Conservation (phyloP, 1,284 basidiomycete species). For the Malassezia nana region DNA sequence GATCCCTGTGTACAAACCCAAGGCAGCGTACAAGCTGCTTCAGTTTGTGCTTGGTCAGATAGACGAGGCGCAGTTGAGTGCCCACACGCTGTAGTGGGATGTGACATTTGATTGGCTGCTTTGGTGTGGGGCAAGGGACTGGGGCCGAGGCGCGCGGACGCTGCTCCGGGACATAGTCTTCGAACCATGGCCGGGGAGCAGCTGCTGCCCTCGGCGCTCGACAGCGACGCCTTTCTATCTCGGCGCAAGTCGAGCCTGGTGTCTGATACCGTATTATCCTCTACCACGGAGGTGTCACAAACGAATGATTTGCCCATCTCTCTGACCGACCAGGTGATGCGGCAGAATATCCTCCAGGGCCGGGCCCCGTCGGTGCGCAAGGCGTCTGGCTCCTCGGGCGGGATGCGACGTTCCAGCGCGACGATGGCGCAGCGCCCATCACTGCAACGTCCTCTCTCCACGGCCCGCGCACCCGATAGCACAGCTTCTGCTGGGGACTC, state of each 20-base stretch:
- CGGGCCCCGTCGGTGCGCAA: background rate
- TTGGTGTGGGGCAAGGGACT: background rate
- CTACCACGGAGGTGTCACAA: too few relatives aligned
- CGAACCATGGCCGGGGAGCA: background rate
- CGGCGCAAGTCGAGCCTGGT: background rate
- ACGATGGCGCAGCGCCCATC: background rate
- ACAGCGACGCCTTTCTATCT: background rate
- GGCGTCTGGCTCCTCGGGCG: background rate
- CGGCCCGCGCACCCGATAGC: too few relatives aligned
- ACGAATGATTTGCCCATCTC: background rate
- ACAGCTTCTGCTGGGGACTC: too few relatives aligned
- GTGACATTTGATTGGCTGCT: background rate
- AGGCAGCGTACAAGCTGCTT: constrained; percentile 25
- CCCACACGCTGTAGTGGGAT: too few relatives aligned
- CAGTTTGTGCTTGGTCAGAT: constrained; percentile 35
- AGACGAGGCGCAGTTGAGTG: background rate
- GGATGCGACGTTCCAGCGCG: background rate
- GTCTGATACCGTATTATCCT: background rate
- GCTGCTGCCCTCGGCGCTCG: background rate
- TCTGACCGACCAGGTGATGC: background rate
- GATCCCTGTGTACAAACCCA: constrained; percentile 34
- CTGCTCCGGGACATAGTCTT: background rate
- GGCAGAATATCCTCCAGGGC: background rate
- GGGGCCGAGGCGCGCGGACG: too few relatives aligned
- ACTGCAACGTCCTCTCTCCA: background rate